These are phyloP conservation scores for Sordariomycetes sp. DNA, from an alignment of 2,329 filamentous ascomycete genomes.

Conservation along the genomic window DNA sequence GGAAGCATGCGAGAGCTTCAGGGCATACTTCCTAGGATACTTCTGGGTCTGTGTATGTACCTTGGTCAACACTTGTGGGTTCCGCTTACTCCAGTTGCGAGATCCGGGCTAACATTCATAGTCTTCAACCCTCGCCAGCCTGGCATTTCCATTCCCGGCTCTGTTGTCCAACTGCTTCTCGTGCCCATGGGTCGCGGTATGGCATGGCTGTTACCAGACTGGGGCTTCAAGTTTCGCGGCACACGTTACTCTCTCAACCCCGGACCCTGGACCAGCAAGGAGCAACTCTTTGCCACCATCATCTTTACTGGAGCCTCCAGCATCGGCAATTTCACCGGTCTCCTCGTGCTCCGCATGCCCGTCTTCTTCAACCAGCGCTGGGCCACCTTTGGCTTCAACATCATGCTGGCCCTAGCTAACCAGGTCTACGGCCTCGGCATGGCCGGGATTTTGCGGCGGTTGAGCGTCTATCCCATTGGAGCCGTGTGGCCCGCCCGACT, in stretches of 20 bases:
- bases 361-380: constrained; percentile 21
- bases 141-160: constrained; percentile 15
- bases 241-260: constrained; percentile 25
- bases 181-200: constrained; percentile 28
- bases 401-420: constrained; percentile 19
- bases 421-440: constrained; percentile 23
- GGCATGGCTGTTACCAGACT: constrained; percentile 29
- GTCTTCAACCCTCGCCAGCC: constrained; percentile 7
- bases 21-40: constrained; percentile 16
- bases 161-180: constrained; percentile 31
- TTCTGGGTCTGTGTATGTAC: constrained; percentile 15
- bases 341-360: constrained; percentile 17
- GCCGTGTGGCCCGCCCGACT: constrained; percentile 22
- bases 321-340: constrained; percentile 15
- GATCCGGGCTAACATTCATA: constrained; percentile 3
- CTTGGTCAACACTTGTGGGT: constrained; percentile 8
- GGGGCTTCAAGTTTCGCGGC: constrained; percentile 25
- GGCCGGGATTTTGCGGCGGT: constrained; percentile 20
- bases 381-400: constrained; percentile 18
- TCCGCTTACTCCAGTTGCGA: no score
- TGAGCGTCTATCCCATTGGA: constrained; percentile 23
- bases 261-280: constrained; percentile 30
- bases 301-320: constrained; percentile 16
- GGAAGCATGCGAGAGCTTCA: constrained; percentile 16
- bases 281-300: constrained; percentile 32